Evolutionary conservation across 805 yeast genomes (phyloP).

Genomic region (Sugiyamaella marilandica): DNA sequence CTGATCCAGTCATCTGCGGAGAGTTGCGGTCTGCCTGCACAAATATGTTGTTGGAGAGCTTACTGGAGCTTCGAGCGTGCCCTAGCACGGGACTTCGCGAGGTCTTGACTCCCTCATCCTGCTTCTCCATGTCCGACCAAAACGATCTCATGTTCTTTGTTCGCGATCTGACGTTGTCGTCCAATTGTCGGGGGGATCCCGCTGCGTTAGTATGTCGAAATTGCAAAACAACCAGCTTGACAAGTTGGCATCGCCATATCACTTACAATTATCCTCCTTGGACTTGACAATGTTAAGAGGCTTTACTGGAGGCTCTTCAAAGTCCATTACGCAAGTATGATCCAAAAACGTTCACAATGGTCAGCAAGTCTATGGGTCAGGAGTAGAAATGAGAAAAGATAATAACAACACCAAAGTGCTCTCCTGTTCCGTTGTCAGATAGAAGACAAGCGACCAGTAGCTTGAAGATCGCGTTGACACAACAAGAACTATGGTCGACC

Average conservation of each 20-base stretch:
- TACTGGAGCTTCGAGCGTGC: background rate
- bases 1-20: background rate
- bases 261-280: background rate
- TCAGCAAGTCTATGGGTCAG: too few relatives aligned
- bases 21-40: constrained; percentile 7
- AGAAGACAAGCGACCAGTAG: too few relatives aligned
- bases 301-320: background rate
- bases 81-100: constrained; percentile 6
- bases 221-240: too few relatives aligned
- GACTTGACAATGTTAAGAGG: background rate
- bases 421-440: too few relatives aligned
- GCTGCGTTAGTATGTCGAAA: background rate
- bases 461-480: too few relatives aligned
- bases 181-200: background rate
- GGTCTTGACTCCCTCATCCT: constrained; percentile 3
- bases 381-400: too few relatives aligned
- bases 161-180: constrained; percentile 13
- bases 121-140: constrained; percentile 24
- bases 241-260: background rate
- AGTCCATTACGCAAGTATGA: background rate
- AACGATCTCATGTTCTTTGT: constrained; percentile 21
- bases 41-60: constrained; percentile 10
- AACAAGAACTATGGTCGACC: too few relatives aligned
- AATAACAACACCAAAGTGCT: too few relatives aligned
- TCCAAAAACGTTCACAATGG: too few relatives aligned